phyloP scores from a whole-genome alignment of 768 basidiomycete species.

The Collybia sp. region DNA sequence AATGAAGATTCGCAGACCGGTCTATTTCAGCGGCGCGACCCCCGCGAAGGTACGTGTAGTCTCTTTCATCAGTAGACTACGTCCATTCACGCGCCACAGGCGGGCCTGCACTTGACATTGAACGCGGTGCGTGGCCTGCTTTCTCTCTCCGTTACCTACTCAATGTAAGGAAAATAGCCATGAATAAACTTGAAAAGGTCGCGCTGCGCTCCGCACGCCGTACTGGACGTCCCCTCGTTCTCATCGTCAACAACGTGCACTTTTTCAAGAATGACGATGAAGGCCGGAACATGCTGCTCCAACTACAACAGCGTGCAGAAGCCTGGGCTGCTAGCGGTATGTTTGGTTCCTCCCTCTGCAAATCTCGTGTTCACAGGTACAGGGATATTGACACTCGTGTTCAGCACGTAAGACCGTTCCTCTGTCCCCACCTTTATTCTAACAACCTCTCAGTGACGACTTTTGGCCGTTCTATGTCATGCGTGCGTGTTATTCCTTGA shows the following conservation, averaged over 20 bases:
- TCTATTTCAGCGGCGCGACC: constrained; percentile 79
- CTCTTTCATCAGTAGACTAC: background rate
- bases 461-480: constrained; percentile 76
- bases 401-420: constrained; percentile 52
- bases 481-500: constrained; percentile 34
- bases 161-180: constrained; percentile 31
- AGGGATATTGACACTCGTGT: constrained; percentile 79
- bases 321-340: constrained; percentile 78
- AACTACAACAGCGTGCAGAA: constrained; percentile 84
- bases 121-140: constrained; percentile 48
- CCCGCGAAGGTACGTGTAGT: constrained; percentile 59
- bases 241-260: constrained; percentile 80
- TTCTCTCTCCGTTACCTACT: background rate
- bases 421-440: constrained; percentile 1
- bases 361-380: constrained; percentile 2
- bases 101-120: constrained; percentile 77
- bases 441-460: constrained; percentile 56
- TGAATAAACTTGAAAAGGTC: constrained; percentile 85
- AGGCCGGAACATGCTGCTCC: constrained; percentile 75
- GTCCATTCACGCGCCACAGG: constrained; percentile 28
- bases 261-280: constrained; percentile 74
- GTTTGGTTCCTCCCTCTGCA: constrained; percentile 13
- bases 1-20: constrained; percentile 79
- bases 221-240: constrained; percentile 64
- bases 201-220: constrained; percentile 58